Evolutionary conservation across 2,329 filamentous ascomycete species (phyloP).

Genomic region (Hymenoscyphus fructigenus): DNA sequence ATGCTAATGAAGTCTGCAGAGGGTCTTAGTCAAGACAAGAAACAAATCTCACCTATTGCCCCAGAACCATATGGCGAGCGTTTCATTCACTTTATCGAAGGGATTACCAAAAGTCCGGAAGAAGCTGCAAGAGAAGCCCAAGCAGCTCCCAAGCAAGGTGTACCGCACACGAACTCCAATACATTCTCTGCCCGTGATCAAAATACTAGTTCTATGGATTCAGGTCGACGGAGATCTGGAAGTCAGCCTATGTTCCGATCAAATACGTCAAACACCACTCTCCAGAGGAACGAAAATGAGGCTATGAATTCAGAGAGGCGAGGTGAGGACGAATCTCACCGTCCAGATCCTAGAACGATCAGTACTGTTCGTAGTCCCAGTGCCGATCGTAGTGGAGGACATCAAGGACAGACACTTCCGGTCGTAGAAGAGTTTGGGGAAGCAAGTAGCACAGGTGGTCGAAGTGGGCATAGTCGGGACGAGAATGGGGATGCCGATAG

Average conservation of each 20-base stretch:
- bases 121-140: slow-evolving; percentile 67
- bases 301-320: slow-evolving; percentile 33
- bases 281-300: slow-evolving; percentile 33
- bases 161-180: slow-evolving; percentile 31
- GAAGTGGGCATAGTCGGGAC: slow-evolving; percentile 49
- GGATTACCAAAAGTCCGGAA: slow-evolving; percentile 86
- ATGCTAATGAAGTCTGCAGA: slow-evolving; percentile 43
- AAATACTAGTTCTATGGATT: slow-evolving; percentile 27
- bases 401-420: slow-evolving; percentile 64
- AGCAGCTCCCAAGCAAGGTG: slow-evolving; percentile 15
- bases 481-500: slow-evolving; percentile 37
- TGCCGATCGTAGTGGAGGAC: slow-evolving; percentile 52
- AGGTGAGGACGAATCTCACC: slow-evolving; percentile 37
- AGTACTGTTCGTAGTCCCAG: slow-evolving; percentile 56
- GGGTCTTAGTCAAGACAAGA: slow-evolving; percentile 78
- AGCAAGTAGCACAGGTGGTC: slow-evolving; percentile 62
- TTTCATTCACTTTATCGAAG: slow-evolving; percentile 88
- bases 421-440: slow-evolving; percentile 91
- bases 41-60: slow-evolving; percentile 88
- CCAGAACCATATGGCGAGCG: slow-evolving; percentile 90
- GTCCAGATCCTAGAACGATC: slow-evolving; percentile 45
- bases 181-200: slow-evolving; percentile 25
- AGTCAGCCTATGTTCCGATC: slow-evolving; percentile 27
- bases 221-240: slow-evolving; percentile 24
- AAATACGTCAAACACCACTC: slow-evolving; percentile 25